Base-by-base conservation (phyloP, 2,329 filamentous ascomycete species). In the Colletotrichum caudatum region DNA sequence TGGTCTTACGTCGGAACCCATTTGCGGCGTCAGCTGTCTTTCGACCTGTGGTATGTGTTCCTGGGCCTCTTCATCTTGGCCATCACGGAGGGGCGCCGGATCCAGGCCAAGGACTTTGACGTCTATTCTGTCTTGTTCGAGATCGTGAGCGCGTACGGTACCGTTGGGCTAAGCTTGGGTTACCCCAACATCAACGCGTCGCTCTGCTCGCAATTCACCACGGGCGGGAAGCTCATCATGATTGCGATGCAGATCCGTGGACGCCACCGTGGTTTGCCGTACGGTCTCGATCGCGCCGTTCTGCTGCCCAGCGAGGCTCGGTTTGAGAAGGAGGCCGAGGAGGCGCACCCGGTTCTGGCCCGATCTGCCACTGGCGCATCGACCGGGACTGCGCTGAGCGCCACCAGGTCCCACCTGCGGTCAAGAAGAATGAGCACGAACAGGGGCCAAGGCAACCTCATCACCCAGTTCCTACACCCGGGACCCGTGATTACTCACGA, bases 1-100 rank as follows among this genome's bases (percentile, higher is more conserved):
- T 89, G 94, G 56, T 95, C 92, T 72, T 98, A 98, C 76, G 92
- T 99, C 63, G 93, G 94, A 3, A 91, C 93, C 63, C 96, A 99
- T 89, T 87, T 99, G 80, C 93, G 96, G 48, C 91, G 93, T 58
- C 96, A 99, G 81, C 88, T 99, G 46, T 97, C 94, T 65, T 99
- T 99, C 83, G 96, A 99, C 82, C 81, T 99, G 81, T 99, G 96
- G 96, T 99, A 94, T 77, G 92, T 99, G 69, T 97, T 97, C 78
- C 81, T 98, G 29, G 96, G 96, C 0, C 90, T 97, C 76, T 99
- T 99, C 82, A 89, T 98, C 79, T 93, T 99, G 77, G 88, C 92
- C 72, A 97, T 99, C 76, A 91, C 93, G 39, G 97, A 99, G 82
- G 95, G 94, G 5, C 69, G 77, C 9, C 89, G 91, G 20, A 85